These are phyloP conservation scores for Xylaria scruposa DNA, from an alignment of 495 filamentous ascomycete species.

Conservation along the genomic window DNA sequence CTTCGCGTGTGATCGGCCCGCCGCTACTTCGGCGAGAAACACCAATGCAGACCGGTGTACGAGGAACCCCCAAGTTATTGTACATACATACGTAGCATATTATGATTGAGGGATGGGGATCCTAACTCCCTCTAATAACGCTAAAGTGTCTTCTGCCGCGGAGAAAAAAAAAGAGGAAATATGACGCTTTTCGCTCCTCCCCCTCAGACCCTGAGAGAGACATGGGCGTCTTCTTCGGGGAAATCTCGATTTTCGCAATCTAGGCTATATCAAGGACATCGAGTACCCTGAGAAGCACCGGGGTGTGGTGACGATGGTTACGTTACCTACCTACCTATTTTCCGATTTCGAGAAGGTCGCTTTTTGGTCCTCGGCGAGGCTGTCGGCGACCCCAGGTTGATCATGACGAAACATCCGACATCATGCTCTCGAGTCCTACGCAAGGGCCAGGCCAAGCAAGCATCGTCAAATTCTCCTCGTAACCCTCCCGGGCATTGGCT, in stretches of 20 bases:
- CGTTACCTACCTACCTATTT: slow-evolving; percentile 22
- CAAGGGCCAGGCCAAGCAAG: slow-evolving; percentile 82
- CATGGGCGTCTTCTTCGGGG: neutral
- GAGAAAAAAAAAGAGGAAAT: neutral
- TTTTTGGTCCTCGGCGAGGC: slow-evolving; percentile 57
- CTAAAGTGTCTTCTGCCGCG: neutral
- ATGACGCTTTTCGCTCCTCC: neutral
- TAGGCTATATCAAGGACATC: neutral
- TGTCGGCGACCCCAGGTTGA: slow-evolving; percentile 84
- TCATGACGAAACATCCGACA: slow-evolving; percentile 98
- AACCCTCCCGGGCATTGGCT: slow-evolving; percentile 62
- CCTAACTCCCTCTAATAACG: slow-evolving; percentile 1
- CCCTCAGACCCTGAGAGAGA: too few relatives aligned
- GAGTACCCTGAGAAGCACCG: neutral
- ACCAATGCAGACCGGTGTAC: neutral
- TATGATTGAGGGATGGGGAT: neutral
- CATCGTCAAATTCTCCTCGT: slow-evolving; percentile 16
- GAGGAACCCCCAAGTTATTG: neutral
- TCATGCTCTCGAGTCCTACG: slow-evolving; percentile 84
- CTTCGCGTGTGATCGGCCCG: neutral
- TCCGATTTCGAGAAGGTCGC: too few relatives aligned
- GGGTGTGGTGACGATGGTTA: neutral
- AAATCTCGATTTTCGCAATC: slow-evolving; percentile 11
- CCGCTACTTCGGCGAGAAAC: neutral
- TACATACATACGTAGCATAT: neutral